Evolutionary conservation across 139 green algal species (phyloP).

Genomic region (Closterium sp.): DNA sequence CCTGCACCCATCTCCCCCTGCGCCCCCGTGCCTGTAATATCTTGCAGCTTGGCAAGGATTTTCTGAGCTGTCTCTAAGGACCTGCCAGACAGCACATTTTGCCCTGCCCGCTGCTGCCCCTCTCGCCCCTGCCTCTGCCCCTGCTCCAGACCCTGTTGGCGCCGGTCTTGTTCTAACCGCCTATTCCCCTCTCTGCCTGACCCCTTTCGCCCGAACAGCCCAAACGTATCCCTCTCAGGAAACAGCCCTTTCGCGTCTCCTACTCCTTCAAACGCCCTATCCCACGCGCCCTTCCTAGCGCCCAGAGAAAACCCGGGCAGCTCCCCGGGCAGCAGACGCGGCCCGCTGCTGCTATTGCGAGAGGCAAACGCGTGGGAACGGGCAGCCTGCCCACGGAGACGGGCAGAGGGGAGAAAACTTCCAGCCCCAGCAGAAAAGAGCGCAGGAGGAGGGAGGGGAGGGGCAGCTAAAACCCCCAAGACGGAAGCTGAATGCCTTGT

Average conservation of each 20-base stretch:
- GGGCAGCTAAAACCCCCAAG: background rate
- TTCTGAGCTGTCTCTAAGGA: background rate
- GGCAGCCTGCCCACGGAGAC: background rate
- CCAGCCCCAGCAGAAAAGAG: background rate
- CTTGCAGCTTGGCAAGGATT: background rate
- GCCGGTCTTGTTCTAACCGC: background rate
- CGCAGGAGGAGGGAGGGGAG: background rate
- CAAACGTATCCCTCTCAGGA: background rate
- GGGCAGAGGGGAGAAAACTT: background rate
- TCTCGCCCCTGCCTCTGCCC: background rate
- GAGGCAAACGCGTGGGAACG: background rate
- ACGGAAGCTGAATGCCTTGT: background rate
- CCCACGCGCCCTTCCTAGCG: background rate
- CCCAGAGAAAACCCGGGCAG: background rate
- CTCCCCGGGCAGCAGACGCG: background rate
- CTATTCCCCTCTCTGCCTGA: background rate
- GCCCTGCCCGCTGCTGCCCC: background rate
- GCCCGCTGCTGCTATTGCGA: background rate
- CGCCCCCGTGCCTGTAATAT: background rate
- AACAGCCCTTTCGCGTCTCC: background rate
- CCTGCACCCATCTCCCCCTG: background rate
- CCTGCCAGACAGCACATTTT: background rate
- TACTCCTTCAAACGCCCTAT: background rate
- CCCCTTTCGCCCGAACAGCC: background rate
- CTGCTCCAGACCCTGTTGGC: background rate